Percentiles rank a stretch among this genome's conserved stretches.
Conservation (phyloP, 78 protist genomes). For the slime mould (Dictyostelium discoideum) region DNA sequence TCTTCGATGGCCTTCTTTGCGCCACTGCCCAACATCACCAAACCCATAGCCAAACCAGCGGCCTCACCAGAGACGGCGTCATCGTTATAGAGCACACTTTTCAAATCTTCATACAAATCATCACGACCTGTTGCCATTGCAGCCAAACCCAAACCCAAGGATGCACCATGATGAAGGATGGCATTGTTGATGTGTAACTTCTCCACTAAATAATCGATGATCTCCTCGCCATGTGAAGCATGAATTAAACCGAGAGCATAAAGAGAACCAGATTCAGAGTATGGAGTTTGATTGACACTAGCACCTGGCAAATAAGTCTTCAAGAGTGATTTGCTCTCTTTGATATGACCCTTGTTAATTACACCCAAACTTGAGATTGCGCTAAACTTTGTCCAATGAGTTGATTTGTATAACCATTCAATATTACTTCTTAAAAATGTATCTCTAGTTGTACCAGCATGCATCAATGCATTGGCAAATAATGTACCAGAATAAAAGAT, state of each 20-base stretch:
- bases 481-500: conserved; percentile 92
- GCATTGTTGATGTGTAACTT: conserved; percentile 74
- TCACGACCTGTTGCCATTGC: conserved; percentile 91
- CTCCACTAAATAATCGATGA: conserved; percentile 68
- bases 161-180: conserved; percentile 97
- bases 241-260: conserved; percentile 99
- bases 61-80: conserved; percentile 98
- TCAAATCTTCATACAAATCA: conserved; percentile 87
- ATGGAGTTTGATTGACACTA: conserved; percentile 87
- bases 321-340: conserved; percentile 44
- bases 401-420: conserved; percentile 96
- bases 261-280: conserved; percentile 97
- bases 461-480: conserved; percentile 95
- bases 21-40: conserved; percentile 96
- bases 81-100: conserved; percentile 85
- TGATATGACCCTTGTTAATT: conserved; percentile 89
- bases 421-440: conserved; percentile 96
- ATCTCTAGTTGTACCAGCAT: conserved; percentile 98
- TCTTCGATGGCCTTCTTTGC: conserved; percentile 84
- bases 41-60: conserved; percentile 98
- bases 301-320: conserved; percentile 68
- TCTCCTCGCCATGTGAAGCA: conserved; percentile 93
- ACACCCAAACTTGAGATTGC: conserved; percentile 96
- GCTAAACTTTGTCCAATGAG: conserved; percentile 98
- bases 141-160: conserved; percentile 98